Percentiles rank a stretch among this genome's conserved stretches.
These are phyloP conservation scores for Cystobasidiopsis lactophilus DNA, from an alignment of 768 basidiomycete genomes.

Conservation along the genomic window DNA sequence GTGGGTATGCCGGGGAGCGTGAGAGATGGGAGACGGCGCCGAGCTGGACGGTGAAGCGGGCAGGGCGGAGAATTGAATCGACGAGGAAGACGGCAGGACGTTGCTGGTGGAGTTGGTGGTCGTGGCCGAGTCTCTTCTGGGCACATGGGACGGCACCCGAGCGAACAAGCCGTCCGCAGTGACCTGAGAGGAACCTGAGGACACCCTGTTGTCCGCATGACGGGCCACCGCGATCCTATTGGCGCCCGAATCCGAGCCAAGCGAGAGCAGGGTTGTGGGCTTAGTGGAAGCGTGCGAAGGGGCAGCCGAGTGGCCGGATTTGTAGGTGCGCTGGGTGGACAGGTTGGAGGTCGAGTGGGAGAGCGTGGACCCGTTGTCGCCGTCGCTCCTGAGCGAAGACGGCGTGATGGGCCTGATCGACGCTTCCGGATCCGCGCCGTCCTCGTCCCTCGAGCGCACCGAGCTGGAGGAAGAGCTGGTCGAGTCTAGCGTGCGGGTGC, in stretches of 20 bases:
- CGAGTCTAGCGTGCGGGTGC: too few relatives aligned
- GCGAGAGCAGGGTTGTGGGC: slow-evolving; percentile 77
- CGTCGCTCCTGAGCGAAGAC: too few relatives aligned
- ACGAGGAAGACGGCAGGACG: slow-evolving; percentile 1
- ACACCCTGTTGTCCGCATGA: slow-evolving; percentile 13
- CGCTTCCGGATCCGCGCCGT: too few relatives aligned
- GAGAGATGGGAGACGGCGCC: neutral
- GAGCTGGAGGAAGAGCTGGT: too few relatives aligned
- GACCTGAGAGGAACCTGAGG: neutral
- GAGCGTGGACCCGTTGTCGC: neutral
- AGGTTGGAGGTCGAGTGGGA: neutral
- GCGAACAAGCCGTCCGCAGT: too few relatives aligned
- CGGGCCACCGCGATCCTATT: slow-evolving; percentile 31
- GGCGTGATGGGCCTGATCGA: too few relatives aligned
- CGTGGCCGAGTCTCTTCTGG: too few relatives aligned
- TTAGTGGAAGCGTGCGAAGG: slow-evolving; percentile 41
- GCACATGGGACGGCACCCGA: too few relatives aligned
- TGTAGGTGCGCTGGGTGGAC: neutral
- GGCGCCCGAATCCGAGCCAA: slow-evolving; percentile 39
- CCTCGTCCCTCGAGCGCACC: too few relatives aligned
- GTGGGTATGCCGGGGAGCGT: slow-evolving; percentile 51
- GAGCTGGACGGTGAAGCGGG: slow-evolving; percentile 6
- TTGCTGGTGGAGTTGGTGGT: slow-evolving; percentile 5
- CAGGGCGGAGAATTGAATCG: neutral
- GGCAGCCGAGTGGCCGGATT: neutral